Evolutionary conservation across 768 basidiomycete species (phyloP).

Genomic region (Hygrocybe punicea): DNA sequence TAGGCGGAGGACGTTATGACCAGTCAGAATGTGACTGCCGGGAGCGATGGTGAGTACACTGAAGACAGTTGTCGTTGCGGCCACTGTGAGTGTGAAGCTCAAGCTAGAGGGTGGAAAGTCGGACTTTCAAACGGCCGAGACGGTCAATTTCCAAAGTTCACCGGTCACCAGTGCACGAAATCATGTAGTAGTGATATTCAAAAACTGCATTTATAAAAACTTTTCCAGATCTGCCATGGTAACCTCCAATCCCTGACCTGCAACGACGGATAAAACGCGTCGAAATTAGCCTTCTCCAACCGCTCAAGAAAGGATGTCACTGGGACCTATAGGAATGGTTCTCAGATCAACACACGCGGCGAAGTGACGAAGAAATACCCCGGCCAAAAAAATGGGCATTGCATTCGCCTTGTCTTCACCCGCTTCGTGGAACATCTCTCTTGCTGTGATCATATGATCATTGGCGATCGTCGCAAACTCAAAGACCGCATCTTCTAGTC

Average conservation of each 20-base stretch:
- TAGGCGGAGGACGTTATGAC: constrained; percentile 13
- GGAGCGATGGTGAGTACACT: neutral
- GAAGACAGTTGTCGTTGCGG: neutral
- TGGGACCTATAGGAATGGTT: constrained; percentile 51
- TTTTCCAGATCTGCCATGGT: constrained; percentile 63
- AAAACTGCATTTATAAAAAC: constrained; percentile 41
- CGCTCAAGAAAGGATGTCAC: constrained; percentile 58
- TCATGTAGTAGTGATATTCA: constrained; percentile 17
- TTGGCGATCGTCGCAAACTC: constrained; percentile 80
- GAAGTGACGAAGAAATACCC: constrained; percentile 47
- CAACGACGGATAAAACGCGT: constrained; percentile 63
- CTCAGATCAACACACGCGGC: neutral
- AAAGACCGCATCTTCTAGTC: constrained; percentile 71
- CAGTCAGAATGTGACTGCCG: neutral
- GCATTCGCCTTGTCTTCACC: constrained; percentile 50
- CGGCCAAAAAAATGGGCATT: constrained; percentile 70
- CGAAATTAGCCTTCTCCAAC: constrained; percentile 67
- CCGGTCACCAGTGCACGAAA: too few relatives aligned
- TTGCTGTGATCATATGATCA: constrained; percentile 73
- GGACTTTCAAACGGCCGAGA: constrained; percentile 1
- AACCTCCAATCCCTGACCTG: constrained; percentile 72
- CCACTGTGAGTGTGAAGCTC: constrained; percentile 2
- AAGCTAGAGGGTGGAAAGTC: neutral
- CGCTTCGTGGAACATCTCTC: constrained; percentile 58
- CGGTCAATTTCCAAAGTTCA: too few relatives aligned